phyloP scores from a whole-genome alignment of 768 basidiomycete genomes.

The Mycena crocata region DNA sequence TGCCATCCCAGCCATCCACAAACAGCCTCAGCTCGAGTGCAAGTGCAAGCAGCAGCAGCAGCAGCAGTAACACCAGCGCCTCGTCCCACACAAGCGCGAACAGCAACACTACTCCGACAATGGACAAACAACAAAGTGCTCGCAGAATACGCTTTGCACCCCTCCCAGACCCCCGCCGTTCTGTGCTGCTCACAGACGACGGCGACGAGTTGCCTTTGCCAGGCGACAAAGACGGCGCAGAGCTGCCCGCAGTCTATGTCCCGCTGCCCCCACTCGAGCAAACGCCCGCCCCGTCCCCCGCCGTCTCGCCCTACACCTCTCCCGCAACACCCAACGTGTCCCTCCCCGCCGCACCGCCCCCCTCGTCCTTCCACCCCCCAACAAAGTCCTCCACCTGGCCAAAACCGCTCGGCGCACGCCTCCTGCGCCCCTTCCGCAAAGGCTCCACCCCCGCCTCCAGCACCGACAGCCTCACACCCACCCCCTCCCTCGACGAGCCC shows the following conservation, averaged over 20 bases:
- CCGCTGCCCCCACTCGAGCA: constrained; percentile 45
- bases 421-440: constrained; percentile 30
- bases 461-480: constrained; percentile 52
- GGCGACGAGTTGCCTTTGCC: constrained; percentile 50
- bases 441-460: constrained; percentile 42
- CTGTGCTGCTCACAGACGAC: constrained; percentile 56
- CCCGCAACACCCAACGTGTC: constrained; percentile 52
- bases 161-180: constrained; percentile 79
- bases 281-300: constrained; percentile 88
- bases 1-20: constrained; percentile 21
- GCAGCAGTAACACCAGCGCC: constrained; percentile 2
- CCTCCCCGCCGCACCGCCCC: constrained; percentile 32
- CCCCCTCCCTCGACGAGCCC: constrained; percentile 47
- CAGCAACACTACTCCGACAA: constrained; percentile 19
- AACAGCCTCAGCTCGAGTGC: constrained; percentile 22
- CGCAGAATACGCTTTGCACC: constrained; percentile 84
- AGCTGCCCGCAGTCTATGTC: neutral
- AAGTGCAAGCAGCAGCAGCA: constrained; percentile 7
- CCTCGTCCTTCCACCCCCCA: constrained; percentile 43
- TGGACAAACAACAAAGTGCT: neutral
- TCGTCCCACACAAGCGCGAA: constrained; percentile 19
- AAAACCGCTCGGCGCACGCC: constrained; percentile 1
- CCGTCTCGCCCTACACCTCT: constrained; percentile 57
- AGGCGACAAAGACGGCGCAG: constrained; percentile 27
- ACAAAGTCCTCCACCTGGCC: constrained; percentile 30